Evolutionary conservation across 306 rosid genomes (phyloP).

Genomic region (Oemleria cerasiformis): DNA sequence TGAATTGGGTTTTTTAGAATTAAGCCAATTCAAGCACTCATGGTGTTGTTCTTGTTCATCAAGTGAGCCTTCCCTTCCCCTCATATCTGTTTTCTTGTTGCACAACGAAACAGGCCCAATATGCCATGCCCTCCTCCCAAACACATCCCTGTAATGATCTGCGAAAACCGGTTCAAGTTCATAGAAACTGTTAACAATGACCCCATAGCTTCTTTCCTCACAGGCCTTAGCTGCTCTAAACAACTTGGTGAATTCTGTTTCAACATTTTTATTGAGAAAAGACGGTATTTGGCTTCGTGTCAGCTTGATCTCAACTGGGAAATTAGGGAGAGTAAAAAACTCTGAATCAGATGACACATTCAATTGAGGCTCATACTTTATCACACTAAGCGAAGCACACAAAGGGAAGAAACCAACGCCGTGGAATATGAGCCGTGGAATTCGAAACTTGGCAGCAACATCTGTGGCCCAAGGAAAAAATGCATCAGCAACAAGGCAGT

Average conservation of each 20-base stretch:
- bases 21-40: slow-evolving; percentile 30
- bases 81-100: slow-evolving; percentile 8
- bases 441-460: slow-evolving; percentile 16
- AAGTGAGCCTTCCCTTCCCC: slow-evolving; percentile 38
- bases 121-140: slow-evolving; percentile 59
- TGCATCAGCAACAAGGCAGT: neutral
- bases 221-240: slow-evolving; percentile 15
- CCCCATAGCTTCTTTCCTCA: slow-evolving; percentile 41
- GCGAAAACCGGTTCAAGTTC: slow-evolving; percentile 51
- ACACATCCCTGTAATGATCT: slow-evolving; percentile 37
- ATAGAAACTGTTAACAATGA: slow-evolving; percentile 49
- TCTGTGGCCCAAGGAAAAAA: slow-evolving; percentile 13
- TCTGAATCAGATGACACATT: slow-evolving; percentile 13
- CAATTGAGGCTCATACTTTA: neutral
- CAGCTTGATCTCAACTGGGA: slow-evolving; percentile 10
- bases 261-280: neutral
- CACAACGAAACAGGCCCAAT: slow-evolving; percentile 48
- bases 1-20: slow-evolving; percentile 24
- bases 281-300: neutral
- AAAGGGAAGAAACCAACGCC: slow-evolving; percentile 18
- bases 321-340: slow-evolving; percentile 2
- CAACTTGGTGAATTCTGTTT: neutral
- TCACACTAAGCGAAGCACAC: neutral
- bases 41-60: slow-evolving; percentile 25
- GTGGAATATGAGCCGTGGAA: slow-evolving; percentile 10